These are phyloP conservation scores for Rhizopogon rudus DNA, from an alignment of 768 basidiomycete genomes.

Conservation along the genomic window DNA sequence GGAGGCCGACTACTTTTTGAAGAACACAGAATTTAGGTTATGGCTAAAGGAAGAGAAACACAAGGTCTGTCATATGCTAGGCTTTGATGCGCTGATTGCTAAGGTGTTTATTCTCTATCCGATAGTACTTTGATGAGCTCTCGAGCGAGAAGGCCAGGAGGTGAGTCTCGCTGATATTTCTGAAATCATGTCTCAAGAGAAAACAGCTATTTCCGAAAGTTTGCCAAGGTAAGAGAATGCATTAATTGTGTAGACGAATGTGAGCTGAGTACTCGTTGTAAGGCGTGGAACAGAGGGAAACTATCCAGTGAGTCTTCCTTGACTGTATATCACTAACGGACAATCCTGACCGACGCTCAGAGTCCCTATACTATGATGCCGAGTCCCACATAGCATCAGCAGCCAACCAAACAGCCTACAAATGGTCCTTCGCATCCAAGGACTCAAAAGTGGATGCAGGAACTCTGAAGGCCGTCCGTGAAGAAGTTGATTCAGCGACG, in stretches of 20 bases:
- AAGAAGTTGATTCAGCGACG: slow-evolving; percentile 49
- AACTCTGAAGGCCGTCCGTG: slow-evolving; percentile 54
- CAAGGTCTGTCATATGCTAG: slow-evolving; percentile 36
- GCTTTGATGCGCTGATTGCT: slow-evolving; percentile 27
- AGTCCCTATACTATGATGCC: slow-evolving; percentile 56
- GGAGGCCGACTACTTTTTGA: slow-evolving; percentile 86
- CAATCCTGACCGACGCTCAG: slow-evolving; percentile 24
- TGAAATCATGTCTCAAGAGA: slow-evolving; percentile 12
- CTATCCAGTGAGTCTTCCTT: slow-evolving; percentile 44
- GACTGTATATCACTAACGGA: neutral
- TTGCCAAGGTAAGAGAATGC: slow-evolving; percentile 59
- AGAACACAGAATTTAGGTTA: slow-evolving; percentile 77
- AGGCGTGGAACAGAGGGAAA: slow-evolving; percentile 83
- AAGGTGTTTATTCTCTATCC: neutral
- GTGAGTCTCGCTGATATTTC: slow-evolving; percentile 31
- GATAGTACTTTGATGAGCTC: slow-evolving; percentile 82
- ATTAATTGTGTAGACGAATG: neutral
- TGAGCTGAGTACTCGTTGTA: slow-evolving; percentile 3
- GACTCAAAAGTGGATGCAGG: slow-evolving; percentile 51
- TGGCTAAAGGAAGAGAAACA: slow-evolving; percentile 79
- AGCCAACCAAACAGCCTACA: slow-evolving; percentile 74
- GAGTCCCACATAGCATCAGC: slow-evolving; percentile 50
- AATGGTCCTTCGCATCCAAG: slow-evolving; percentile 82
- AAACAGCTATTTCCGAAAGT: slow-evolving; percentile 85
- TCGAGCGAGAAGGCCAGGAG: slow-evolving; percentile 77